Conservation (phyloP, 495 filamentous ascomycete genomes). For the Aspergillus asperescens region DNA sequence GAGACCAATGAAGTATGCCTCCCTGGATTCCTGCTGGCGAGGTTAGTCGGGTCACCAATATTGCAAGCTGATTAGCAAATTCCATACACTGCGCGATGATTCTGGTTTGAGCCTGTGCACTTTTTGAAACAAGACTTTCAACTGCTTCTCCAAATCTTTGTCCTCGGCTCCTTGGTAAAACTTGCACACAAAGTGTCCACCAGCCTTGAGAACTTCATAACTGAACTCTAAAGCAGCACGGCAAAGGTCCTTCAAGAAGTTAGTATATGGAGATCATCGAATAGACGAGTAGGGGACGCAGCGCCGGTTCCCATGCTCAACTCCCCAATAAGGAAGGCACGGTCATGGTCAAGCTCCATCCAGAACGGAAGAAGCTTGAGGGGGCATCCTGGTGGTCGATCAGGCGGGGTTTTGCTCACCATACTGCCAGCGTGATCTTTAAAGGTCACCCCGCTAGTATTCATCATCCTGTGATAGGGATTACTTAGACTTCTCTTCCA, state of each 20-base stretch:
- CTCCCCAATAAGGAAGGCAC: too few relatives aligned
- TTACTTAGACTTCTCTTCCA: conserved; percentile 83
- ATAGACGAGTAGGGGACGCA: conserved; percentile 4
- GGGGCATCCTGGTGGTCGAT: too few relatives aligned
- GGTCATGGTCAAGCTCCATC: too few relatives aligned
- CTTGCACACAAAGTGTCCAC: conserved; percentile 92
- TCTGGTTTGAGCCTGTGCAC: conserved; percentile 86
- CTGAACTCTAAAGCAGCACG: conserved; percentile 75
- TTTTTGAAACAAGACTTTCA: conserved; percentile 68
- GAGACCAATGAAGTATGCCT: conserved; percentile 79
- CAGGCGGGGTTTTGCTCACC: too few relatives aligned
- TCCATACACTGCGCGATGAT: conserved; percentile 73
- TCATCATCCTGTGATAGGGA: conserved; percentile 97
- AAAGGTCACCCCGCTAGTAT: conserved; percentile 82
- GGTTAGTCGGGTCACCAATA: conserved; percentile 10
- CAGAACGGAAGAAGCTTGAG: too few relatives aligned
- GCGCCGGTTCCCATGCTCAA: too few relatives aligned
- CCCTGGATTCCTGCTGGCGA: conserved; percentile 71
- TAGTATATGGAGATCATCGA: neutral
- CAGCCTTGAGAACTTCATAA: conserved; percentile 72
- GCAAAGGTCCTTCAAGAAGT: conserved; percentile 66
- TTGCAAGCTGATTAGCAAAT: neutral
- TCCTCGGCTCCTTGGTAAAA: conserved; percentile 92
- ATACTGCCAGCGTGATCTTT: conserved; percentile 92
- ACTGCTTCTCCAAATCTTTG: conserved; percentile 62